Conservation (phyloP, 2,329 filamentous ascomycete genomes). For the Podosphaera aphanis region DNA sequence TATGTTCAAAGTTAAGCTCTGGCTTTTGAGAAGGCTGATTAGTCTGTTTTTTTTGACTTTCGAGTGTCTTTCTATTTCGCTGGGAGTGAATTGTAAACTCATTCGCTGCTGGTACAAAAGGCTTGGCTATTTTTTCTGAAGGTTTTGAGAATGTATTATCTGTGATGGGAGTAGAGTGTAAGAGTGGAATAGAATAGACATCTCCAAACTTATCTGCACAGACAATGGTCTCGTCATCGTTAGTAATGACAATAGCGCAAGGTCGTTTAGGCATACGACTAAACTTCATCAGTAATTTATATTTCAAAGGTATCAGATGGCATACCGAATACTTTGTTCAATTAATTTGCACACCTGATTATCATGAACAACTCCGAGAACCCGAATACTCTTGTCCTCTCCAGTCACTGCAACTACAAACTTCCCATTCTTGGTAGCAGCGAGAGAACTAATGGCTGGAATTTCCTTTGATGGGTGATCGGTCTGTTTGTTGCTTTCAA, state of each 20-base stretch:
- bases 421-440: conserved; percentile 35
- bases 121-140: conserved; percentile 9
- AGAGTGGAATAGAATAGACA: conserved; percentile 67
- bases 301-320: background rate
- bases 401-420: conserved; percentile 58
- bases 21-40: conserved; percentile 11
- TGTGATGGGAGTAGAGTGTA: conserved; percentile 16
- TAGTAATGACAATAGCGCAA: conserved; percentile 48
- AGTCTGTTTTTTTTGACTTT: conserved; percentile 30
- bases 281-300: conserved; percentile 1
- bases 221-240: conserved; percentile 45
- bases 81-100: conserved; percentile 38
- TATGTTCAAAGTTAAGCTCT: conserved; percentile 41
- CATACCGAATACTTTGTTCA: conserved; percentile 50
- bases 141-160: conserved; percentile 4
- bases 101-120: conserved; percentile 28
- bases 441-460: conserved; percentile 46
- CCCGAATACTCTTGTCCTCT: conserved; percentile 80
- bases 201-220: conserved; percentile 92
- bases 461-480: conserved; percentile 17
- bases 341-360: conserved; percentile 21
- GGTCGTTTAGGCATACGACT: conserved; percentile 73
- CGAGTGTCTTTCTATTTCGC: conserved; percentile 35
- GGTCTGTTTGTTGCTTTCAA: conserved; percentile 10
- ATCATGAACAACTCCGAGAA: conserved; percentile 46